Base-by-base conservation (phyloP, 371 early-diverging fungal genomes). In the Syncephalastrum contaminatum region DNA sequence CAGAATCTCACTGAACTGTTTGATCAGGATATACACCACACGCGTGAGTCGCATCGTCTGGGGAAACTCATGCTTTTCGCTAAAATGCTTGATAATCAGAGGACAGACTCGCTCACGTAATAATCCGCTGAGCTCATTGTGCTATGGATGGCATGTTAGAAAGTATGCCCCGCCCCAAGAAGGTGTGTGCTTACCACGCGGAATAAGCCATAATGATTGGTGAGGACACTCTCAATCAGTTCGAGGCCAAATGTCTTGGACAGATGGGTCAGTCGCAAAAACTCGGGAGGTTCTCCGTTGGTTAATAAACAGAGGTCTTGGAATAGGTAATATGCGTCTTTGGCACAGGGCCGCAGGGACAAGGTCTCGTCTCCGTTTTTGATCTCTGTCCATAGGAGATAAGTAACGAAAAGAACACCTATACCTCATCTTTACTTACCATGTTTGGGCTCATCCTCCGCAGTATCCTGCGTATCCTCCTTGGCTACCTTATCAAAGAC, bases 401-500 rank as follows among this genome's bases (percentile, higher is more conserved):
- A 40, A 21, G 4, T 13, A 18, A 6, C 24, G 1, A 40, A 8
- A 7, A 16, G 25, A 47, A 4, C 14, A 6, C 16, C 27, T 8
- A 19, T 16, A 16, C 48, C 15, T 45, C 54, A 13, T 20, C 5
- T 4, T 43, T 24, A 55, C 52, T 54, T 66, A 82, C 82, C 73
- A 65, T 75, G 66, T 21, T 42, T 64, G 15, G 67, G 49, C 27
- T 70, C 65, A 25, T 67, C 62, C 43, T 72, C 62, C 39, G 59
- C 51, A 14, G 60, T 53, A 15, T 47, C 57, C 49, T 56, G 58
- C 6, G 57, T 55, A 52, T 92, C 89, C 51, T 93, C 93, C 4
- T 74, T 68, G 14, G 77, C 80, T 3, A 95, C 92, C 53, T 93
- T 92, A 53, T 97, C 99, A 75, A 97, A 98, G n/a, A 93, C 87